Conservation (phyloP, 176 grass and related monocot species). For the Aegilops speltoides region DNA sequence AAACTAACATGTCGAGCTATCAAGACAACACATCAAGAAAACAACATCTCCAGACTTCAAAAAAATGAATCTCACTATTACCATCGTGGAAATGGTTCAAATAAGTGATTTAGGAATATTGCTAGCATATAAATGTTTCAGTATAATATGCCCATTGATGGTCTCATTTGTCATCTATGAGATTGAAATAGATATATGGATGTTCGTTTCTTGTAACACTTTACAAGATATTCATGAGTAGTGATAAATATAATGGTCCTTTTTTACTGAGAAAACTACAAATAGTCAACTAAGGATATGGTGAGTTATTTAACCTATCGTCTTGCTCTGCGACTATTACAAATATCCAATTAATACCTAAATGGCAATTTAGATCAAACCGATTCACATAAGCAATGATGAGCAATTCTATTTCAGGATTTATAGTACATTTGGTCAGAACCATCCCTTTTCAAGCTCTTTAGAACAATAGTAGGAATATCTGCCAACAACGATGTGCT, state of each 20-base stretch:
- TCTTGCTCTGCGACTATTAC: neutral
- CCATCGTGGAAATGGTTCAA: neutral
- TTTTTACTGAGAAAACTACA: no score
- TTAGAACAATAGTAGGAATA: neutral
- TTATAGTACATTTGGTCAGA: neutral
- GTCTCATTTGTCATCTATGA: neutral
- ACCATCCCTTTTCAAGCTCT: neutral
- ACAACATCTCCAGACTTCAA: neutral
- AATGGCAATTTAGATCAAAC: neutral
- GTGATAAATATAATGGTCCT: neutral
- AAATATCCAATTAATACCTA: neutral
- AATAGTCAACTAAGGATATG: neutral
- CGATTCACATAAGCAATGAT: neutral
- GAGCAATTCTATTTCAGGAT: neutral
- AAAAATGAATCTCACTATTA: neutral
- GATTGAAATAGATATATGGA: neutral
- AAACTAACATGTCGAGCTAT: conserved; percentile 1
- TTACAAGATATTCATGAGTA: neutral
- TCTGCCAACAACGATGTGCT: neutral
- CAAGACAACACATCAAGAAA: neutral
- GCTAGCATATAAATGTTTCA: neutral
- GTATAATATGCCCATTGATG: neutral
- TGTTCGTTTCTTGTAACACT: neutral
- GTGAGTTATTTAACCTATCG: neutral
- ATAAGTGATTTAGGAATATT: neutral